Base-by-base conservation (phyloP, 805 yeast genomes). In the Hanseniaspora taiwanica region DNA sequence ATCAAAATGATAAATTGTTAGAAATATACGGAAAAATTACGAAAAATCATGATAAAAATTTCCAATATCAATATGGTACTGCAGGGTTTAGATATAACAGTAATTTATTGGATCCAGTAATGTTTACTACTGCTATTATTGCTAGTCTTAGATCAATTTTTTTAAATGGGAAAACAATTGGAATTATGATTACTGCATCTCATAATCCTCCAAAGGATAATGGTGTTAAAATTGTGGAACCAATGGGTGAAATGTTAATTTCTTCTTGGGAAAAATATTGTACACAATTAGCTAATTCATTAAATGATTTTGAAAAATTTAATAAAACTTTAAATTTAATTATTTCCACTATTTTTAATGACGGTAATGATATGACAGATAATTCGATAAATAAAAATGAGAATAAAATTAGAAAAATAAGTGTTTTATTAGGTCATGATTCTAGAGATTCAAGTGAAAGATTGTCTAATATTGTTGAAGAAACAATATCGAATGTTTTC, bases 111-210 rank as follows among this genome's bases (percentile, higher is more conserved):
- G 94, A 84, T 54, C 78, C 85, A 14, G 89, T 87, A 24, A 81
- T 84, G 59, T 83, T 75, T 58, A 70, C 89, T 6, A 85, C 81
- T 14, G 95, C 96, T 2, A 65, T 86, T 16, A 56, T 87, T 21
- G 96, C 98, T 0, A 65, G 78, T 1, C 63, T 91, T 46, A 69
- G 98, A 52, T 86, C 96, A n/a, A 71, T 78, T 43, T 69, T 65
- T 44, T 62, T 81, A 24, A 62, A 64, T 1, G 83, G 89, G 1
- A 66, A 79, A 50, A 72, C 81, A 7, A 72, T 87, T 23, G 98
- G 98, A n/a, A 79, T 87, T 10, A 89, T 91, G 96, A 78, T 91
- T 53, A 91, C 96, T 1, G 96, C 96, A 0, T 81, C 94, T 1
- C 96, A 86, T 59, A 86, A 86, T 52, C 96, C 96, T 0, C 94